These are phyloP conservation scores for Pleurotus ostreatus DNA, from an alignment of 768 basidiomycete species.

Conservation along the genomic window DNA sequence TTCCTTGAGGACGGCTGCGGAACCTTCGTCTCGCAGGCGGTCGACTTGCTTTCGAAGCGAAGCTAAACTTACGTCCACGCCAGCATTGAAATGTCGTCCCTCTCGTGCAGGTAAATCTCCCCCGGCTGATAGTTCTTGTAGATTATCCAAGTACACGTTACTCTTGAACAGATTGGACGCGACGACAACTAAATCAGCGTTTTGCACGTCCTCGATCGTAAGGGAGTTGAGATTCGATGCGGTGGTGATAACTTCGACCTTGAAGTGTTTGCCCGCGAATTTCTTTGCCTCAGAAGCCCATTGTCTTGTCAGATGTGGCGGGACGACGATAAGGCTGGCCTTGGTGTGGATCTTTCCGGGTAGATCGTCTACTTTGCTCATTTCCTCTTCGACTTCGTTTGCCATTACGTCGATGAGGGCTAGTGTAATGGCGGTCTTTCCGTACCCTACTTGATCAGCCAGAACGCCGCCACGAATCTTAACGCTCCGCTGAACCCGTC, in stretches of 20 bases:
- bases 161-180: conserved; percentile 87
- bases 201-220: conserved; percentile 68
- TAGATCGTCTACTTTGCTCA: conserved; percentile 41
- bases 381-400: conserved; percentile 53
- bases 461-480: conserved; percentile 84
- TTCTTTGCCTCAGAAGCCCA: conserved; percentile 86
- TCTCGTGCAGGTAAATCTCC: conserved; percentile 71
- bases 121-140: conserved; percentile 64
- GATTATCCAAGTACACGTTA: conserved; percentile 68
- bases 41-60: conserved; percentile 60
- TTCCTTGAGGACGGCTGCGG: conserved; percentile 54
- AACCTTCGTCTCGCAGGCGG: conserved; percentile 60
- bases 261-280: conserved; percentile 65
- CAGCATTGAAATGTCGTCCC: conserved; percentile 87
- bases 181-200: conserved; percentile 84
- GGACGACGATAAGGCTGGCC: conserved; percentile 82
- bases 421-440: conserved; percentile 93
- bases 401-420: conserved; percentile 78
- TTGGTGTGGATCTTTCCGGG: conserved; percentile 72
- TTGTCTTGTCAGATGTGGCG: conserved; percentile 85
- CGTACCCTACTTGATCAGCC: conserved; percentile 95
- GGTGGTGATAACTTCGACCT: conserved; percentile 62
- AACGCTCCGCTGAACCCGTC: conserved; percentile 75
- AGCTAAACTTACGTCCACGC: conserved; percentile 59
- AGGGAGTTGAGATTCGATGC: conserved; percentile 67